phyloP scores from a whole-genome alignment of 2,329 filamentous ascomycete species.

The Aspergillus calidoustus region DNA sequence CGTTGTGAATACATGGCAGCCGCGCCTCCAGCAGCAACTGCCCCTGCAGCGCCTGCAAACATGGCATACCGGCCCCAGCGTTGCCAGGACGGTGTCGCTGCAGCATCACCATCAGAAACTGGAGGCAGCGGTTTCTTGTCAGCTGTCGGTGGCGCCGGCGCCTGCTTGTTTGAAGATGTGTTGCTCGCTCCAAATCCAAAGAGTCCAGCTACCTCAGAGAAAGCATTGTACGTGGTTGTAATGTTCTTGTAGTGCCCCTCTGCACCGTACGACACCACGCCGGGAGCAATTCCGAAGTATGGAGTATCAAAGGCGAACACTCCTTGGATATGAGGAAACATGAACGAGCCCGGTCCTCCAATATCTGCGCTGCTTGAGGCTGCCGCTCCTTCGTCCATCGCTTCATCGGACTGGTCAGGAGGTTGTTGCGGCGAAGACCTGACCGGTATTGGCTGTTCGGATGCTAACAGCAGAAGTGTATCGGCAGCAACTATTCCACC shows the following conservation, averaged over 20 bases:
- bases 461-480: slow-evolving; percentile 74
- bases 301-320: slow-evolving; percentile 94
- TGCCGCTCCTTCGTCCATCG: slow-evolving; percentile 5
- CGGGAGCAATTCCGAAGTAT: slow-evolving; percentile 62
- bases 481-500: slow-evolving; percentile 94
- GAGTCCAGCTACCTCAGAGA: slow-evolving; percentile 64
- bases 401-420: slow-evolving; percentile 10
- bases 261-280: slow-evolving; percentile 62
- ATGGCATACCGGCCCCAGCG: slow-evolving; percentile 85
- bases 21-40: slow-evolving; percentile 78
- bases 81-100: slow-evolving; percentile 65
- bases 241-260: slow-evolving; percentile 84
- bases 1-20: slow-evolving; percentile 86
- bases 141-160: slow-evolving; percentile 18
- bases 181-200: slow-evolving; percentile 66
- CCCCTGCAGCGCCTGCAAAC: slow-evolving; percentile 79
- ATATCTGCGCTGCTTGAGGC: slow-evolving; percentile 23
- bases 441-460: slow-evolving; percentile 61
- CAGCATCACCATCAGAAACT: slow-evolving; percentile 49
- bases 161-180: slow-evolving; percentile 21
- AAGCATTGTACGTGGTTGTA: slow-evolving; percentile 70
- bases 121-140: slow-evolving; percentile 31
- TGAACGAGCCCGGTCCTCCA: slow-evolving; percentile 57
- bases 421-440: slow-evolving; percentile 34
- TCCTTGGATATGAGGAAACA: slow-evolving; percentile 93